Base-by-base conservation (phyloP, 345 rosid species). In the Moricandia moricandioides region DNA sequence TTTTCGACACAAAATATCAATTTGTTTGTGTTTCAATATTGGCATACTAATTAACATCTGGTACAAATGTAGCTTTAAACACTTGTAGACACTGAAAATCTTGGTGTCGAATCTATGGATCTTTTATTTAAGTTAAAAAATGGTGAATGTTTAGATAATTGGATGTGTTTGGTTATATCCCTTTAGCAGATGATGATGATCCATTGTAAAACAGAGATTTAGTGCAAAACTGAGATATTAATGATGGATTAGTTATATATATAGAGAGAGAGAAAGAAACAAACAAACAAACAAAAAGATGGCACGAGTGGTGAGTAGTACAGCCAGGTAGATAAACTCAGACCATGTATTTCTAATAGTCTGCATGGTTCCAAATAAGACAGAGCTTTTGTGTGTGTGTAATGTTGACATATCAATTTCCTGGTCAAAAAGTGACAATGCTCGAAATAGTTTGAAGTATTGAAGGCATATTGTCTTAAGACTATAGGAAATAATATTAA, bases 1-100 rank as follows among this genome's bases (percentile, higher is more conserved):
- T 85, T 1, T n/a, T n/a, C n/a, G n/a, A n/a, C n/a, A n/a, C n/a
- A n/a, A 56, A 56, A 56, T 26, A 56, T 26, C 61, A 26, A 24
- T 24, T 55, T 56, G 33, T 47, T n/a, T 58, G 18, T 13, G 37
- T 57, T 57, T 12, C 6, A 57, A 57, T 12, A 27, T n/a, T 27
- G 11, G 12, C 30, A 26, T 40, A 13, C 18, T n/a, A 63, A 21
- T 6, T 6, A 30, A 21, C 30, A 54, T 11, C 3, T 21, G 14
- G 10, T 6, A 29, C 5, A 29, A 58, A 13, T 58, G 62, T 29
- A 30, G 27, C 40, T 49, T 29, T 9, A 47, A n/a, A 14, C 9
- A 45, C 4, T n/a, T n/a, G 13, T 21, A 21, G 24, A 21, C 24
- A 21, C 24, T 21, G 24, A 21, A 21, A 21, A 21, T 21, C 24